phyloP scores from a whole-genome alignment of 768 basidiomycete species.

The Tricholoma sp. region DNA sequence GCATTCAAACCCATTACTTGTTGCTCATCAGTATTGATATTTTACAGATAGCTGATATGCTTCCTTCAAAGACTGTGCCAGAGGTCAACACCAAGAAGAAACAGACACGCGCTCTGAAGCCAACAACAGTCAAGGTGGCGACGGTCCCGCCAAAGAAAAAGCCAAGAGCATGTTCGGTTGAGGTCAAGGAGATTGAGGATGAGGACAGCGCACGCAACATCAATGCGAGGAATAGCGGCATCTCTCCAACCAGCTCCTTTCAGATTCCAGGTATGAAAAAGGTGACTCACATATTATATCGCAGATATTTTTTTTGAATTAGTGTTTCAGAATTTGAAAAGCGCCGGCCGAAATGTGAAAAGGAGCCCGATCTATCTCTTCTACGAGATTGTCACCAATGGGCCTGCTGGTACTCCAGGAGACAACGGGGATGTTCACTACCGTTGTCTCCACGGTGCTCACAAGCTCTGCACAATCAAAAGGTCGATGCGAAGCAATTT shows the following conservation, averaged over 20 bases:
- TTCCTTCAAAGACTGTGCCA: background rate
- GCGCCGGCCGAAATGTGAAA: background rate
- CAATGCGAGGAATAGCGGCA: background rate
- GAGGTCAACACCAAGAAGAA: too few relatives aligned
- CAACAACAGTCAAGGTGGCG: too few relatives aligned
- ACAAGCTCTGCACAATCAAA: background rate
- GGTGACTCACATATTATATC: background rate
- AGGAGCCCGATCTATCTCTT: background rate
- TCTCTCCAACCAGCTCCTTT: background rate
- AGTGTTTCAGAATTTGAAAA: background rate
- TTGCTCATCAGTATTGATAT: background rate
- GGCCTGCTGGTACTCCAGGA: background rate
- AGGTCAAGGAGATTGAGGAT: background rate
- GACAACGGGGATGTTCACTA: background rate
- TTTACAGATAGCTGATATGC: background rate
- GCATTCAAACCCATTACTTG: background rate
- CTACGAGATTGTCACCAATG: background rate
- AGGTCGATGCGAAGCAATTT: background rate
- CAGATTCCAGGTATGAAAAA: background rate
- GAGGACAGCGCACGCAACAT: background rate
- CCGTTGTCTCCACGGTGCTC: background rate
- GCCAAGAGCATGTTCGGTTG: background rate
- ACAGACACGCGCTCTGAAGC: too few relatives aligned
- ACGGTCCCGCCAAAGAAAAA: too few relatives aligned
- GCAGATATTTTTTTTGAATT: background rate